Percentiles rank a stretch among this genome's conserved stretches.
Conservation (phyloP, 768 basidiomycete genomes). For the Psilocybe sp. region DNA sequence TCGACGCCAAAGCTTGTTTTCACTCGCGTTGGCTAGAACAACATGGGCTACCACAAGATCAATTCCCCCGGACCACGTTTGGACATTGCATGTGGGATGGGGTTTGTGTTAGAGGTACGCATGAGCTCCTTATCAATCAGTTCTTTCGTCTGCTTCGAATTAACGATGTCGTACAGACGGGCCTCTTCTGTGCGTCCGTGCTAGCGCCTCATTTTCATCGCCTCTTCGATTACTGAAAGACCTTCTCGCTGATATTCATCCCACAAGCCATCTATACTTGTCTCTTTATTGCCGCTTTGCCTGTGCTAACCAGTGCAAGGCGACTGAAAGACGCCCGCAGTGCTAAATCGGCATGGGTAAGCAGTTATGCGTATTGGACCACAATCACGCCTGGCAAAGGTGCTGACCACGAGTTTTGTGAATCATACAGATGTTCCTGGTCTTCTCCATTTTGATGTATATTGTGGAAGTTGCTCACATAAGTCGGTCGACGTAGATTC, state of each 20-base stretch:
- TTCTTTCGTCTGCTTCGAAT: too few species aligned
- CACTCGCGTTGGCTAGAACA: too few species aligned
- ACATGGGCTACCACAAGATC: too few species aligned
- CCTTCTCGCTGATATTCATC: not conserved
- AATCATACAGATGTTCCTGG: conserved; percentile 17
- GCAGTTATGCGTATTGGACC: not conserved
- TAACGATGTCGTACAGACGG: too few species aligned
- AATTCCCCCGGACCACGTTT: too few species aligned
- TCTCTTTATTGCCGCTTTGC: conserved; percentile 11
- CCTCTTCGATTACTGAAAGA: not conserved
- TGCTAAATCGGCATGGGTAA: not conserved
- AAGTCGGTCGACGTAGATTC: not conserved
- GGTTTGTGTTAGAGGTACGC: too few species aligned
- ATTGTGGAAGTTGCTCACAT: conserved; percentile 21
- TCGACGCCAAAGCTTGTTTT: too few species aligned
- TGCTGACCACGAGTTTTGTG: not conserved
- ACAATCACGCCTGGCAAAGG: too few species aligned
- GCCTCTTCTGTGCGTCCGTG: too few species aligned
- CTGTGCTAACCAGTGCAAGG: conserved; percentile 5
- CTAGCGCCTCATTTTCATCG: too few species aligned
- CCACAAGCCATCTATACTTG: conserved; percentile 11
- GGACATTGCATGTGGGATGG: too few species aligned
- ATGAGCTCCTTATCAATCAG: too few species aligned
- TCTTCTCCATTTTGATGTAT: conserved; percentile 21
- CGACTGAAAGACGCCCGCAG: not conserved